These are phyloP conservation scores for Oxytropis ochrocephala DNA, from an alignment of 306 rosid genomes.

Conservation along the genomic window DNA sequence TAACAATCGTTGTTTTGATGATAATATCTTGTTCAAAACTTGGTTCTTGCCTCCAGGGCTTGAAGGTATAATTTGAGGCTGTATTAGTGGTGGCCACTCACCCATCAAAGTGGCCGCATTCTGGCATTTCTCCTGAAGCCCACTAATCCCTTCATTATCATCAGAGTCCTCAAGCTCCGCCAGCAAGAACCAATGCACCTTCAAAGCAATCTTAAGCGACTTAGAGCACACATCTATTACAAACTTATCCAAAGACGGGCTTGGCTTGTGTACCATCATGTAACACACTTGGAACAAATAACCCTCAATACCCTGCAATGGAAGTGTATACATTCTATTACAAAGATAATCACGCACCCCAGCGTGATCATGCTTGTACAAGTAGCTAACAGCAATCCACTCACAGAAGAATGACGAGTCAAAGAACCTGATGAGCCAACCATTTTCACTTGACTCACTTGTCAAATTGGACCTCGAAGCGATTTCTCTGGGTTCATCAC, in stretches of 20 bases:
- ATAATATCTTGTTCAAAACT: slow-evolving; percentile 62
- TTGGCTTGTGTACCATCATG: slow-evolving; percentile 92
- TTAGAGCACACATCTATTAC: slow-evolving; percentile 87
- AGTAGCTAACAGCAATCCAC: slow-evolving; percentile 97
- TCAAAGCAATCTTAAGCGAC: slow-evolving; percentile 87
- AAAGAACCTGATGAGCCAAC: slow-evolving; percentile 97
- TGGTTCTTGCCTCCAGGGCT: slow-evolving; percentile 65
- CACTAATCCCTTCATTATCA: slow-evolving; percentile 88
- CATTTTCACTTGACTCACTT: slow-evolving; percentile 79
- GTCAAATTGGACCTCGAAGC: slow-evolving; percentile 43
- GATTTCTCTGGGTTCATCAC: slow-evolving; percentile 76
- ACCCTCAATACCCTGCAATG: slow-evolving; percentile 85
- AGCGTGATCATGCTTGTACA: slow-evolving; percentile 86
- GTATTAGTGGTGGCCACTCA: slow-evolving; percentile 70
- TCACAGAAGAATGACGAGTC: slow-evolving; percentile 97
- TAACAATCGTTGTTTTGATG: slow-evolving; percentile 72
- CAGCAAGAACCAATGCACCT: slow-evolving; percentile 89
- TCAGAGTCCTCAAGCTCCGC: slow-evolving; percentile 91
- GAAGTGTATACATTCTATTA: slow-evolving; percentile 94
- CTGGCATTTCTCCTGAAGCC: slow-evolving; percentile 85
- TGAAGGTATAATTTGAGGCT: slow-evolving; percentile 35
- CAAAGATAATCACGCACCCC: slow-evolving; percentile 96
- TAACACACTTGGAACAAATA: slow-evolving; percentile 95
- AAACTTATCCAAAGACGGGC: slow-evolving; percentile 91
- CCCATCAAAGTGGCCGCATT: slow-evolving; percentile 87